Percentiles rank a stretch among this genome's conserved stretches.
phyloP scores from a whole-genome alignment of 2,329 filamentous ascomycete species.

The Trichophyton benhamiae region DNA sequence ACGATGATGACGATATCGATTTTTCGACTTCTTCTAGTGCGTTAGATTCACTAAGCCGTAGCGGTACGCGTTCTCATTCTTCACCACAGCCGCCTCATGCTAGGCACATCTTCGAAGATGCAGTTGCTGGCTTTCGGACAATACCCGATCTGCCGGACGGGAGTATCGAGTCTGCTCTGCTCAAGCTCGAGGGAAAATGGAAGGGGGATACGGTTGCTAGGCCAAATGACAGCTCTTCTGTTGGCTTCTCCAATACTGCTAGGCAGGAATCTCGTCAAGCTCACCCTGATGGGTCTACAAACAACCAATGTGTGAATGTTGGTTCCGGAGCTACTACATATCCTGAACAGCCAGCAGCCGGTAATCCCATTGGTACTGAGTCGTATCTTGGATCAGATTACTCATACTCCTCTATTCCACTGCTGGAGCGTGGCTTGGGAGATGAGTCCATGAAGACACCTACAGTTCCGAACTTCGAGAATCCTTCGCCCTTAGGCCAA shows the following conservation, averaged over 20 bases:
- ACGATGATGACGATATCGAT: constrained; percentile 9
- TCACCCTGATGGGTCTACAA: background rate
- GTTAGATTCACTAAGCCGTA: constrained; percentile 34
- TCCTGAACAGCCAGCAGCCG: background rate
- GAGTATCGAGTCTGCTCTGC: constrained; percentile 79
- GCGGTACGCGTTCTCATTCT: constrained; percentile 36
- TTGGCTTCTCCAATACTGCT: background rate
- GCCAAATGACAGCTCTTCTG: background rate
- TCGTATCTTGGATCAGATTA: constrained; percentile 51
- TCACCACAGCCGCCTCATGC: constrained; percentile 32
- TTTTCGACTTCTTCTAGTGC: constrained; percentile 22
- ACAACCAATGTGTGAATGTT: background rate
- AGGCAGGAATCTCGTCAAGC: background rate
- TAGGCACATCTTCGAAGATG: constrained; percentile 68
- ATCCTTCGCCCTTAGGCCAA: background rate
- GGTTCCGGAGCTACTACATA: background rate
- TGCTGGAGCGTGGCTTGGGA: constrained; percentile 54
- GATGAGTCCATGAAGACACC: constrained; percentile 41
- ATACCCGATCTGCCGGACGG: constrained; percentile 83
- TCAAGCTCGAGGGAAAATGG: constrained; percentile 84
- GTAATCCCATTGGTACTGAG: background rate
- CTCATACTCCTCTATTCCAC: constrained; percentile 64
- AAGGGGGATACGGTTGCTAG: constrained; percentile 32
- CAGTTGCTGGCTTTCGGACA: constrained; percentile 73
- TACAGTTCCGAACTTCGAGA: constrained; percentile 9